Evolutionary conservation across 2,329 filamentous ascomycete genomes (phyloP), one percentile per base, ranked within the genome.

Genomic region (Diaporthe citriasiana): DNA sequence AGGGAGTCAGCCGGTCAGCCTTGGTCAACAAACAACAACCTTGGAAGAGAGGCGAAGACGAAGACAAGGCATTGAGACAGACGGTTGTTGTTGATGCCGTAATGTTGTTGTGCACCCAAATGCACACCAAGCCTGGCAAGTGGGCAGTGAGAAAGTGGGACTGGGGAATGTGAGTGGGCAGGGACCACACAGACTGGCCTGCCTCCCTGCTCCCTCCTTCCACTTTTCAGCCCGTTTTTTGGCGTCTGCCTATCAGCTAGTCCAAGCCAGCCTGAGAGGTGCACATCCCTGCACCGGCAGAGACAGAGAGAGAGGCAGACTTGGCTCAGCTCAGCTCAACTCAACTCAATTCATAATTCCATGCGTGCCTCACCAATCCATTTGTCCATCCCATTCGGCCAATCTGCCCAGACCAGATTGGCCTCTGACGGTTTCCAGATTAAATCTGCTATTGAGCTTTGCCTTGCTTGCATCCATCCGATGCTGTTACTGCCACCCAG

Each of bases 81-180:
- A 45, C 9, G 30, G 45, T n/a, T 25, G 25, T 42, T 25, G 69
- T 53, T 55, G 70, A 71, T 71, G 70, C 68, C 56, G 70, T 71
- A 71, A 55, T 63, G 51, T 59, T 71, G 70, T 71, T 71, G 70
- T 53, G 59, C 22, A n/a, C 56, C 33, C 42, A 30, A 35, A 22
- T 50, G 15, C 3, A 9, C 13, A 40, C 40, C 27, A 40, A 51
- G 60, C 60, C 40, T 60, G 69, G 56, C 47, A 40, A 40, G 33
- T 59, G 55, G 55, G 45, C 45, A n/a, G 33, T 35, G 33, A 35
- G 33, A 9, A n/a, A 57, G 55, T 59, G 30, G n/a, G n/a, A 51
- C n/a, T 47, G 51, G 38, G 51, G 17, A 35, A 42, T 3, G 8
- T 3, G 27, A 19, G n/a, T 10, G 22, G 53, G 27, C 27, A 33